Evolutionary conservation across 2,329 filamentous ascomycete species (phyloP), one percentile per base, ranked within the genome.

Genomic region (Chrysosporium queenslandicum): DNA sequence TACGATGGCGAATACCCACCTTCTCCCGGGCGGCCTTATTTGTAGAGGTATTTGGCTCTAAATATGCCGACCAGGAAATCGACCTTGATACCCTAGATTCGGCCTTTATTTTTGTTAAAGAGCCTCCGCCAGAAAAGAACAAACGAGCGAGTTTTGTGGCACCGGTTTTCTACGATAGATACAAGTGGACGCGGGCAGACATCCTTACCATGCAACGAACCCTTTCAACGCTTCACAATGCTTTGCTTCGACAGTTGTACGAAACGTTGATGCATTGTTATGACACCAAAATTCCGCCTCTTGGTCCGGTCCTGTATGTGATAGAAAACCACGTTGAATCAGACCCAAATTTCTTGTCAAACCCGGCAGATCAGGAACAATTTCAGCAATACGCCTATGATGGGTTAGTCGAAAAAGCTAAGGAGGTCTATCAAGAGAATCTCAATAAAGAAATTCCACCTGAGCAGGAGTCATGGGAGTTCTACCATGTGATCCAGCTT

Each of bases 1-100:
- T 88, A 56, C 82, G 90, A 61, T 98, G 92, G 92, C 83, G 92
- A 46, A 78, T 98, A 56, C 89, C 91, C 1, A 82, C 85, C 58
- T 88, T 83, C 62, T 87, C 88, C 2, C 80, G 89, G 41, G 76
- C 88, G 48, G 81, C 94, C 4, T 71, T 91, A 4, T 83, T 95
- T 61, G 71, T 97, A 32, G 92, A 97, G 70, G 86, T 94, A 52
- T 79, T 88, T 5, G 79, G 84, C 20, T 85, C 89, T 61, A 92
- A 92, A 66, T 97, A 89, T 63, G 73, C 88, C 42, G 85, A 94
- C 59, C 82, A 87, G 58, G 86, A 94, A 62, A 81, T 95, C 53
- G 78, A 80, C 12, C 79, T 92, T 11, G 83, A 91, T 60, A 89
- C 87, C 46, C 72, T 97, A 46, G 90, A 95, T 69, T 78, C 81